Base-by-base conservation (phyloP, 768 basidiomycete genomes). In the Termitomyces sp. region DNA sequence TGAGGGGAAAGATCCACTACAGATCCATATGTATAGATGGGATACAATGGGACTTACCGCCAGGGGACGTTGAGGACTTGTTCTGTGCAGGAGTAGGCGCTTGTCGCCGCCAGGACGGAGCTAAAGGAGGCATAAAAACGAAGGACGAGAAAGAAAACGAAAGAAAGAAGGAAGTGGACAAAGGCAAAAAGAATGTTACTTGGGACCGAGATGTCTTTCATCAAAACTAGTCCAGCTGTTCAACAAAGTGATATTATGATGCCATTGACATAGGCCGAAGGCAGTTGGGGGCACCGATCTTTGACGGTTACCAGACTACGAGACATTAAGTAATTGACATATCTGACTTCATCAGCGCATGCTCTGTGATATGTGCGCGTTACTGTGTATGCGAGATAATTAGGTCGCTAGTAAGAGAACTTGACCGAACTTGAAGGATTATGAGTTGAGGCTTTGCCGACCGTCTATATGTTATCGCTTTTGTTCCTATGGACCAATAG, bases 41-140 rank as follows among this genome's bases (percentile, higher is more conserved):
- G 5, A 44, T 31, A 1, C 16, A 7, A 20, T n/a, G 23, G 7
- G 22, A 43, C 22, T 60, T 39, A 64, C 64, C 53, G 59, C 59
- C 54, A 51, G 56, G 58, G 48, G 57, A 38, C 32, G 48, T 54
- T 20, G 50, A 51, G 20, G 50, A 32, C 38, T 27, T 50, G 41
- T 49, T 33, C 47, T 51, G 51, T 23, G 33, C 50, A 54, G 54
- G 53, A 56, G 53, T 13, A 47, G 36, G 46, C 38, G 35, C 42
- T 50, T 57, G 53, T 45, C 59, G 64, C 59, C 61, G 50, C 63
- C 61, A 57, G 61, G 63, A 58, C 63, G 54, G 31, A 56, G 18
- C 52, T 48, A 58, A 51, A 41, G 59, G 63, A 53, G 57, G 54
- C 64, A 64, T 65, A 46, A 40, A 29, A 31, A 53, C 56, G 51